Base-by-base conservation (phyloP, 2,329 filamentous ascomycete species). In the Alternaria sp. region DNA sequence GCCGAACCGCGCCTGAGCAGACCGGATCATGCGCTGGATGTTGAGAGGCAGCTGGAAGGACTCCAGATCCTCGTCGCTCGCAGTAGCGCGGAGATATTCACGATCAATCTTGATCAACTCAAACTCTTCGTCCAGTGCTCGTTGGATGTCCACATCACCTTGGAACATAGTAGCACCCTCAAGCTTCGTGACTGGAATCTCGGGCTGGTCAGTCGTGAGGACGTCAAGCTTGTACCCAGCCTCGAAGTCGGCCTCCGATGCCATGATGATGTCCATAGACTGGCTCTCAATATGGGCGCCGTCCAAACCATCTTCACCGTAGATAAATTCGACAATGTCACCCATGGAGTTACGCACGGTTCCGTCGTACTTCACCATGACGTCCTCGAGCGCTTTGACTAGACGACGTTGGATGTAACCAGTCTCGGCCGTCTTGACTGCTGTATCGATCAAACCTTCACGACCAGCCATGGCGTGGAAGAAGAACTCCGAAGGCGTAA, bases 391-490 rank as follows among this genome's bases (percentile, higher is more conserved):
- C 10, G 96, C 96, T 81, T 99, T 99, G 73, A 99, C 95, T 44
- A 99, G 86, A 83, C 96, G 93, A 81, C 95, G 92, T 80, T 99
- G 96, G 66, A 99, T 99, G 78, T 99, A 99, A 80, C 95, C 95
- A 57, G 96, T 99, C 80, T 99, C 96, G 21, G 95, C 95, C 66
- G 95, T 99, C 86, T 99, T 99, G 80, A 99, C 96, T 67, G 95
- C 95, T 51, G 95, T 99, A 85, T 99, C 95, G 71, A 99, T 99
- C 54, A 99, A 85, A 96, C 95, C 95, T 81, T 99, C 95, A 83
- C 95, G 89, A 92, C 95, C 95, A 84, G 95, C 95, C 95, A 99
- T 99, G 75, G 95, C 95, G 86, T 99, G 95, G 85, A 99, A 99
- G 83, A 97, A 99, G 81, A 99, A 99, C 70, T 99, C 95, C 0